A percentile compares a stretch with the other conserved stretches of the same genome.
These are phyloP conservation scores for Sugiyamaella lignohabitans DNA, from an alignment of 805 yeast genomes.

Conservation along the genomic window DNA sequence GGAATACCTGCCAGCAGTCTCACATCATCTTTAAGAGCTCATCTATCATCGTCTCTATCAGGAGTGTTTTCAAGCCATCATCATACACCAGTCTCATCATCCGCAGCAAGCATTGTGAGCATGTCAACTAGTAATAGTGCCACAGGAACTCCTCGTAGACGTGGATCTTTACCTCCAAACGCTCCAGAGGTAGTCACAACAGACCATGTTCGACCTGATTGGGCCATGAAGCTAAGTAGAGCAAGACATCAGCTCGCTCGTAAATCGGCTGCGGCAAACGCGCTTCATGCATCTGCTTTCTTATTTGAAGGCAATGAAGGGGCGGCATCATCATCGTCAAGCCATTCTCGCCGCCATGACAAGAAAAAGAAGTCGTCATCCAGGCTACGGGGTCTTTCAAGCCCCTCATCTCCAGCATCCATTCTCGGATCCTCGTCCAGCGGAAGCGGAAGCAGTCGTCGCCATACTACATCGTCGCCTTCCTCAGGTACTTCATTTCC, in stretches of 20 bases:
- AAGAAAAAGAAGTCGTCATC: slow-evolving; percentile 11
- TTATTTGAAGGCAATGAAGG: slow-evolving; percentile 35
- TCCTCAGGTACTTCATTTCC: neutral
- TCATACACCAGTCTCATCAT: slow-evolving; percentile 4
- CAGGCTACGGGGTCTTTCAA: slow-evolving; percentile 7
- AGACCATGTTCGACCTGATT: slow-evolving; percentile 84
- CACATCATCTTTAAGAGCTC: slow-evolving; percentile 11
- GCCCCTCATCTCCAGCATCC: slow-evolving; percentile 14
- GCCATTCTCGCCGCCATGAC: slow-evolving; percentile 10
- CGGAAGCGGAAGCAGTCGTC: neutral
- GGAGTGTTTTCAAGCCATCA: slow-evolving; percentile 7
- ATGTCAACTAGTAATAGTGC: slow-evolving; percentile 2
- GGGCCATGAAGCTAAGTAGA: slow-evolving; percentile 68
- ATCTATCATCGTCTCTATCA: slow-evolving; percentile 6
- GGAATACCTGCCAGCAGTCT: slow-evolving; percentile 24
- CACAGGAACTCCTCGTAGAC: slow-evolving; percentile 5
- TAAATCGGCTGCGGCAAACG: slow-evolving; percentile 89
- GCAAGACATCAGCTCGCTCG: slow-evolving; percentile 77
- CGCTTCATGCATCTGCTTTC: slow-evolving; percentile 82
- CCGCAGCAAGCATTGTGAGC: neutral
- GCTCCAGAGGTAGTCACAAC: slow-evolving; percentile 66
- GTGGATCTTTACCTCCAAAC: slow-evolving; percentile 54
- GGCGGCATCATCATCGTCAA: slow-evolving; percentile 7
- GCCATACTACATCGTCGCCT: slow-evolving; percentile 7
- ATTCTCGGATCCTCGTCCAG: slow-evolving; percentile 10